A percentile compares a stretch with the other conserved stretches of the same genome.
These are phyloP conservation scores for Dittrichia graveolens DNA, from an alignment of 129 eudicot genomes.

Conservation along the genomic window DNA sequence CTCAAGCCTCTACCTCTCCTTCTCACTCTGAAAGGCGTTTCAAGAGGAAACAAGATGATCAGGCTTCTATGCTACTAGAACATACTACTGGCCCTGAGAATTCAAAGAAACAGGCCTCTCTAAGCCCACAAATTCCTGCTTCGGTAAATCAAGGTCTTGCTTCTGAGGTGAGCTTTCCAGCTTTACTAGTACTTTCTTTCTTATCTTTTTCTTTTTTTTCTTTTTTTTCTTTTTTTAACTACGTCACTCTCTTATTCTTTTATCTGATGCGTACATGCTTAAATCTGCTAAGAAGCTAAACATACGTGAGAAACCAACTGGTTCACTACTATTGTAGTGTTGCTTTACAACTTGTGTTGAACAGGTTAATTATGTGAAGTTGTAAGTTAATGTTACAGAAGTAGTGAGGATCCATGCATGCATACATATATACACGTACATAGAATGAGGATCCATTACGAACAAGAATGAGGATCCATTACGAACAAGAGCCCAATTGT, in stretches of 20 bases:
- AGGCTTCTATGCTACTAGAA: background rate
- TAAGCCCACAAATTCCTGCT: slow-evolving; percentile 34
- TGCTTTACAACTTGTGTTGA: background rate
- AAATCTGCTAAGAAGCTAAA: background rate
- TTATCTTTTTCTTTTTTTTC: background rate
- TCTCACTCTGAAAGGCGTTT: slow-evolving; percentile 35
- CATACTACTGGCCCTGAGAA: slow-evolving; percentile 5
- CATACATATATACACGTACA: too few species aligned
- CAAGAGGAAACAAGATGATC: slow-evolving; percentile 42
- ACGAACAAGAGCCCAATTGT: too few species aligned
- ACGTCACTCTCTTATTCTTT: background rate
- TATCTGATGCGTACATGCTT: background rate
- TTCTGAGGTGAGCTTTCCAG: slow-evolving; percentile 32
- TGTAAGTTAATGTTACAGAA: background rate
- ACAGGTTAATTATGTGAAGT: background rate
- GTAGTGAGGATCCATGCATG: background rate
- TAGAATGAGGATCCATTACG: too few species aligned
- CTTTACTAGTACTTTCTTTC: background rate
- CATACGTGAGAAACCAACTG: background rate
- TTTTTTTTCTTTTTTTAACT: background rate
- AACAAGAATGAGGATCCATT: too few species aligned
- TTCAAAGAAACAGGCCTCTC: slow-evolving; percentile 28
- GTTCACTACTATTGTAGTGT: background rate
- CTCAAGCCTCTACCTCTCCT: slow-evolving; percentile 38
- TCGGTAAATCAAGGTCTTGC: slow-evolving; percentile 27